Base-by-base conservation (phyloP, 495 filamentous ascomycete species). In the Penicillium malachiteum region DNA sequence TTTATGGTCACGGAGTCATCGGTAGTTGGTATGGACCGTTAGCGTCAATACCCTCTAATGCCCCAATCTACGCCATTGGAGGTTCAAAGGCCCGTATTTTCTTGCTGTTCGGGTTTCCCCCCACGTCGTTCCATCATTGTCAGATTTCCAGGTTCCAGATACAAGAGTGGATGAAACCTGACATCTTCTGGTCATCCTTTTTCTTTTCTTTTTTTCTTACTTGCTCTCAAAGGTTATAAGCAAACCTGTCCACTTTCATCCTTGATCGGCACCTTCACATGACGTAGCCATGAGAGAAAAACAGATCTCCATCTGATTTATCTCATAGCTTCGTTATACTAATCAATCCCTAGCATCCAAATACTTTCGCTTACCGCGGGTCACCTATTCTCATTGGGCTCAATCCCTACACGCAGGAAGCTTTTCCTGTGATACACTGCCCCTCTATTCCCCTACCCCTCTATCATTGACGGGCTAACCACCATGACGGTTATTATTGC, bases 401-500 rank as follows among this genome's bases (percentile, higher is more conserved):
- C 9, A 17, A 44, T 62, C 55, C 40, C 55, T 58, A 45, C 30
- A 55, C 48, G 49, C 21, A 26, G 30, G 46, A 41, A 54, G 52
- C 49, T 66, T 35, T 18, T 13, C 13, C 12, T 38, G 38, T 39
- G 34, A 46, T 34, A 38, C 40, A 33, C 41, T 33, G 11, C n/a
- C 33, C 33, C 5, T 66, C 57, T 57, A 47, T 9, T 9, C 8
- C 16, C 18, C 48, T 57, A 62, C 52, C 43, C 60, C 48, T 57
- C 58, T 42, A 59, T 62, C 60, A 50, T 18, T 30, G 41, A 18
- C 18, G 48, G 35, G 8, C 18, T 46, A 50, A 47, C 55, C 78
- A 84, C 50, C 57, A 91, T 91, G 89, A 92, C 89, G 7, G 82
- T 91, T 70, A 91, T 92, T 65, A 82, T 93, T 54, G 88, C 82